Evolutionary conservation across 495 filamentous ascomycete species (phyloP), one percentile per base, ranked within the genome.

Genomic region (Hypoxylon intermedium): DNA sequence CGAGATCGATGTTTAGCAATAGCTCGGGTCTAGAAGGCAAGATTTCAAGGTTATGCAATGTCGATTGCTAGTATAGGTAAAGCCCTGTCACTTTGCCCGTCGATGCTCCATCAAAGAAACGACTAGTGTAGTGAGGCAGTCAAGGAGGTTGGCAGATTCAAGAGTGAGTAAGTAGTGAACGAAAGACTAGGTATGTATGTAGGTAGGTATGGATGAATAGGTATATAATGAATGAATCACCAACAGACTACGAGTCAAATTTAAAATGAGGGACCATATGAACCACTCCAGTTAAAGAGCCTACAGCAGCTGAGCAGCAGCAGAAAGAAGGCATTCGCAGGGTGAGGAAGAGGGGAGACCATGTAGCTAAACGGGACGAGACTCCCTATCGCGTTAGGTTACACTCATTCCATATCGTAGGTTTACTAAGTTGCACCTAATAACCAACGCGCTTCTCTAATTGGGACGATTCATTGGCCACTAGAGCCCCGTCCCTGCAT

Each of bases 401-500:
- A 28, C 61, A 55, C 53, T 36, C 36, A 54, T 57, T 46, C 59
- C 38, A 43, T 58, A 63, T 37, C 47, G 54, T 21, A 15, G 48
- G 43, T 58, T 54, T 53, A 53, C 55, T 55, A 51, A 55, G 55
- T 65, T 55, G 45, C 44, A 65, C 61, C 43, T 38, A 58, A 15
- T 33, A 28, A 44, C 44, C 13, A 31, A 48, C 61, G 42, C 61
- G 49, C 13, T 24, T 41, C 31, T 65, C 61, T 23, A 46, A 64
- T 64, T 59, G 49, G 54, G 21, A 33, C 42, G 11, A 36, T 19
- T n/a, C 33, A 13, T n/a, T 45, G 41, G 33, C 19, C 33, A 34
- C 26, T 42, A 58, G 13, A 24, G 20, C 62, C 40, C 56, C 45
- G 62, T 65, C 51, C 62, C 62, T 65, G 62, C 62, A 65, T 65